Evolutionary conservation across 2,329 filamentous ascomycete species (phyloP).

Genomic region (Penicillium fuscoglaucum): DNA sequence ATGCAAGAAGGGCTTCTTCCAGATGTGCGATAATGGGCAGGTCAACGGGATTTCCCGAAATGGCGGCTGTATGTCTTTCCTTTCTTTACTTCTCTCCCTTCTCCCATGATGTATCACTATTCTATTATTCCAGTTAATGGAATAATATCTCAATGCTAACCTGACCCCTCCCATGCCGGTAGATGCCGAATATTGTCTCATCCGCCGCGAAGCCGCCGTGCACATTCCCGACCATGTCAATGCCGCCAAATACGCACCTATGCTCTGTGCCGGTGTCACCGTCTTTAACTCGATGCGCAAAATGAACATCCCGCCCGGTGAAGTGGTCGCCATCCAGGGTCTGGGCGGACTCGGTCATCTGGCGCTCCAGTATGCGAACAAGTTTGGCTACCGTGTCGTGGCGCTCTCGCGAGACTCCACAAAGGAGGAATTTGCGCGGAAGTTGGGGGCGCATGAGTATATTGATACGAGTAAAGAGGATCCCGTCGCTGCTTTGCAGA

Average conservation of each 20-base stretch:
- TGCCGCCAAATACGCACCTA: conserved; percentile 47
- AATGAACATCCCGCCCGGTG: conserved; percentile 49
- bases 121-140: neutral
- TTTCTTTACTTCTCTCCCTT: neutral
- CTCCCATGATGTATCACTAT: neutral
- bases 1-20: neutral
- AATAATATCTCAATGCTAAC: neutral
- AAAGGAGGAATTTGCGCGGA: conserved; percentile 40
- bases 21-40: neutral
- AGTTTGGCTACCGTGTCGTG: conserved; percentile 53
- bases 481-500: neutral
- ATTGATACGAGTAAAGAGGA: conserved; percentile 40
- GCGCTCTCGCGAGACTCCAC: neutral
- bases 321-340: conserved; percentile 54
- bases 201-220: conserved; percentile 44
- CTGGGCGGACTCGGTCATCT: conserved; percentile 56
- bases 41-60: neutral
- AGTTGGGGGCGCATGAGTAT: conserved; percentile 5
- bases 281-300: conserved; percentile 52
- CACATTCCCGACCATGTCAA: conserved; percentile 51
- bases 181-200: conserved; percentile 42
- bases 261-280: conserved; percentile 55
- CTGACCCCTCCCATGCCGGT: neutral
- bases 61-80: neutral
- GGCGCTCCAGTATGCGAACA: conserved; percentile 54